Percentiles rank a stretch among this genome's conserved stretches.
These are phyloP conservation scores for Primulina eburnea DNA, from an alignment of 257 asterid species.

Conservation along the genomic window DNA sequence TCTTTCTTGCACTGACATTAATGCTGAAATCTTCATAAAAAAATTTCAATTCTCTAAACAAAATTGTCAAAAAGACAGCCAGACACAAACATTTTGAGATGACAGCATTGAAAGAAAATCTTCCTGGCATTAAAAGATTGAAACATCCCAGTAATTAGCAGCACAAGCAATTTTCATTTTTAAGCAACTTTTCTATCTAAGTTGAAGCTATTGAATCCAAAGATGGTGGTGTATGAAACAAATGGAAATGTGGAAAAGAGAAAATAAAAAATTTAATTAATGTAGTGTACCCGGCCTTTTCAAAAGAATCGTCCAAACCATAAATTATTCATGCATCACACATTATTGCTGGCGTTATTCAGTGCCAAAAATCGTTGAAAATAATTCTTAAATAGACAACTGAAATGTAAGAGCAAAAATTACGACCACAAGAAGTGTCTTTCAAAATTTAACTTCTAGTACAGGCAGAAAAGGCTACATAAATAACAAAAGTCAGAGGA, in stretches of 20 bases:
- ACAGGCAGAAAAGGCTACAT: neutral
- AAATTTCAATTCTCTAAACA: too few relatives aligned
- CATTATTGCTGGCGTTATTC: constrained; percentile 2
- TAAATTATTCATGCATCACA: neutral
- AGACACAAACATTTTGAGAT: neutral
- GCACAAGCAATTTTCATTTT: too few relatives aligned
- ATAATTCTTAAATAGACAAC: neutral
- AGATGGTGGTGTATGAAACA: too few relatives aligned
- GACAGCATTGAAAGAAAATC: neutral
- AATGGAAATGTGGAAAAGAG: too few relatives aligned
- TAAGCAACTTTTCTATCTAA: too few relatives aligned
- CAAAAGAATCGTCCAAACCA: neutral
- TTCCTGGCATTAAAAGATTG: too few relatives aligned
- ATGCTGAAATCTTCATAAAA: too few relatives aligned
- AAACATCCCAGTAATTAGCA: too few relatives aligned
- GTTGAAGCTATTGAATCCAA: too few relatives aligned
- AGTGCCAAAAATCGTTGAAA: neutral
- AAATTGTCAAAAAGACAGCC: neutral
- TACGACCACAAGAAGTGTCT: neutral
- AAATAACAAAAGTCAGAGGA: neutral
- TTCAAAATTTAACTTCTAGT: neutral
- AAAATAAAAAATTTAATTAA: too few relatives aligned
- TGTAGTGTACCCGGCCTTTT: too few relatives aligned
- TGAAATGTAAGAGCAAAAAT: neutral
- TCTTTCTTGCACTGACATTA: too few relatives aligned